Evolutionary conservation across 1,284 basidiomycete species (phyloP).

Genomic region (Rhodotorula sp.): DNA sequence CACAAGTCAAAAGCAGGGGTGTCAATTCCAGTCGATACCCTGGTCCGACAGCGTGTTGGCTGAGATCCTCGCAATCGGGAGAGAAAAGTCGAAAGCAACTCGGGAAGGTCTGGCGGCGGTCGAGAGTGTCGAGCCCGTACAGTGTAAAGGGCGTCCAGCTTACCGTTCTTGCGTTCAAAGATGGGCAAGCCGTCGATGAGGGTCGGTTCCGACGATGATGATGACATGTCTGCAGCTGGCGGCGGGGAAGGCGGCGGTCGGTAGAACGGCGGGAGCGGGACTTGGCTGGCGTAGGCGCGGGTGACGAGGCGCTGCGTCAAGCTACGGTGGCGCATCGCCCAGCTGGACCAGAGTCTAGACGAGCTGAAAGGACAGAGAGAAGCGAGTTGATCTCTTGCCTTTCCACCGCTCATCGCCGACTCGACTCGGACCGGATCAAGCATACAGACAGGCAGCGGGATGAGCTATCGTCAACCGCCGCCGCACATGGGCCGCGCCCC

Average conservation of each 20-base stretch:
- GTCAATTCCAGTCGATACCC: not conserved
- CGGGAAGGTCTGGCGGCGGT: not conserved
- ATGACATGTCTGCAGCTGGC: not conserved
- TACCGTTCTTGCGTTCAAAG: slow-evolving; percentile 3
- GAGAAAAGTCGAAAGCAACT: not conserved
- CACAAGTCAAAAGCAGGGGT: not conserved
- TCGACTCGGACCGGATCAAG: too few species aligned
- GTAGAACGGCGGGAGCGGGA: slow-evolving; percentile 7
- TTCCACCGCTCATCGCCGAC: too few species aligned
- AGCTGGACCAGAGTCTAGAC: not conserved
- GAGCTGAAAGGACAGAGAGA: not conserved
- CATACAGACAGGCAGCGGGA: not conserved
- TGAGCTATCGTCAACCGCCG: slow-evolving; percentile 7
- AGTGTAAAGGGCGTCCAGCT: not conserved
- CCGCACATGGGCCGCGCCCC: slow-evolving; percentile 3
- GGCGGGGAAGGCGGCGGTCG: not conserved
- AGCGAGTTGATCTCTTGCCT: too few species aligned
- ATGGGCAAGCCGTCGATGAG: not conserved
- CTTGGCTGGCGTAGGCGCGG: slow-evolving; percentile 22
- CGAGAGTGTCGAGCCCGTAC: too few species aligned
- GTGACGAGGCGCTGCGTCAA: not conserved
- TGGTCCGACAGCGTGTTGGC: not conserved
- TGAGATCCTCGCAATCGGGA: not conserved
- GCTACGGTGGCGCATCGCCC: not conserved
- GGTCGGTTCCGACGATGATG: not conserved